A percentile compares a stretch with the other conserved stretches of the same genome.
phyloP scores from a whole-genome alignment of 1,139 yeast genomes.

The Sugiyamaella neomexicana region DNA sequence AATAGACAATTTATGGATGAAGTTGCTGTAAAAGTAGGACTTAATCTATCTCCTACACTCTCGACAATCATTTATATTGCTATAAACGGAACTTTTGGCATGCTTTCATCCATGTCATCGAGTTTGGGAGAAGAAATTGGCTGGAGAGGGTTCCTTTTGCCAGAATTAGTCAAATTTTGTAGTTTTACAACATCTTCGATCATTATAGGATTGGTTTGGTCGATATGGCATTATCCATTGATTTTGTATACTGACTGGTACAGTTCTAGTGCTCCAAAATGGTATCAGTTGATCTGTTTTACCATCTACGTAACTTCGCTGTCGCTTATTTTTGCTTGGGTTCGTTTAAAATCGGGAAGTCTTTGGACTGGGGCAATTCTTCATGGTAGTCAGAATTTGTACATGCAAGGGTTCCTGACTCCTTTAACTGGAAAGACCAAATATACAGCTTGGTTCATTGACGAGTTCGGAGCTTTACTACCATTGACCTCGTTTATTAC shows the following conservation, averaged over 20 bases:
- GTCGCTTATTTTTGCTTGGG: neutral
- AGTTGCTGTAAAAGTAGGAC: neutral
- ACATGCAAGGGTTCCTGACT: conserved; percentile 6
- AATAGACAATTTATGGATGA: conserved; percentile 3
- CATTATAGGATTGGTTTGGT: conserved; percentile 6
- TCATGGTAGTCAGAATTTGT: conserved; percentile 6
- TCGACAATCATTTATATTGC: conserved; percentile 1
- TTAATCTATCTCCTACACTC: neutral
- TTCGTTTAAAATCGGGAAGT: conserved; percentile 5
- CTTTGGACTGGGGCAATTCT: conserved; percentile 11
- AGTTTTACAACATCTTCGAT: neutral
- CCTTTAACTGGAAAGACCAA: conserved; percentile 6
- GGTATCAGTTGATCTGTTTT: neutral
- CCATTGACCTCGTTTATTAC: conserved; percentile 14
- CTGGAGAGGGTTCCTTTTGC: conserved; percentile 15
- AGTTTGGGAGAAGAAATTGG: conserved; percentile 14
- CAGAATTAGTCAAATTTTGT: neutral
- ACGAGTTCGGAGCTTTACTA: conserved; percentile 6
- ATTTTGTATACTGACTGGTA: neutral
- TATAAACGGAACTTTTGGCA: conserved; percentile 1
- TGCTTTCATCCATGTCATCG: neutral
- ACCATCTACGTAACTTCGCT: conserved; percentile 1
- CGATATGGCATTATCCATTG: conserved; percentile 8
- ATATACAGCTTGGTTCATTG: conserved; percentile 5
- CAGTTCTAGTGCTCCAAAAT: neutral